Conservation (phyloP, 495 filamentous ascomycete species). For the Neurospora sp. region DNA sequence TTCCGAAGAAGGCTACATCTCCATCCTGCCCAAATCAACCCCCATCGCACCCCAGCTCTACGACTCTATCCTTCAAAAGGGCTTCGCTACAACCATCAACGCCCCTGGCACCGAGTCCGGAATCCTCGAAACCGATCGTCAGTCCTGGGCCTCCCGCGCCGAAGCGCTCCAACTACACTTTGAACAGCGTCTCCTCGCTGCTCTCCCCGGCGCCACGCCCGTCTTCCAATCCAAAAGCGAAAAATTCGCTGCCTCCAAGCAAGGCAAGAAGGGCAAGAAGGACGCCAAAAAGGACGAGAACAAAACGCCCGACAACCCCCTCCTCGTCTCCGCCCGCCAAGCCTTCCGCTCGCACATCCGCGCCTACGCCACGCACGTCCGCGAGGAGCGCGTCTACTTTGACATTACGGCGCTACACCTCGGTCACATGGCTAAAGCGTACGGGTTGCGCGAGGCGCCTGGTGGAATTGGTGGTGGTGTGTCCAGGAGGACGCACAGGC, state of each 20-base stretch:
- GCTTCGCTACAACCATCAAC: slow-evolving; percentile 34
- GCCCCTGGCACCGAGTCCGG: slow-evolving; percentile 17
- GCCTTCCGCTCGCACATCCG: slow-evolving; percentile 87
- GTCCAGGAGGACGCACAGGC: slow-evolving; percentile 26
- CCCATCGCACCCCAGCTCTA: slow-evolving; percentile 29
- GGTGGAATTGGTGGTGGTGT: slow-evolving; percentile 57
- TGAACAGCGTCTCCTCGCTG: slow-evolving; percentile 35
- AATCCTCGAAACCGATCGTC: slow-evolving; percentile 14
- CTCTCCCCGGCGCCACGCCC: not conserved
- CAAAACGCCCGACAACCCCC: slow-evolving; percentile 14
- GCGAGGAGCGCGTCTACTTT: slow-evolving; percentile 72
- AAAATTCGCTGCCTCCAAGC: slow-evolving; percentile 10
- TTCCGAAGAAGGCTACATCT: slow-evolving; percentile 79
- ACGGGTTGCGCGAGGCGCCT: slow-evolving; percentile 78
- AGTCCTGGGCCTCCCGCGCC: slow-evolving; percentile 34
- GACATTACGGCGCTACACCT: slow-evolving; percentile 82
- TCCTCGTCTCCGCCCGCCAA: slow-evolving; percentile 61
- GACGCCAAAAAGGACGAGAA: slow-evolving; percentile 1
- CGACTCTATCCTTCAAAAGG: slow-evolving; percentile 45
- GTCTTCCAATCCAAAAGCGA: not conserved
- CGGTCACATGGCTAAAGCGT: slow-evolving; percentile 89
- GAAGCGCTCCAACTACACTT: slow-evolving; percentile 40
- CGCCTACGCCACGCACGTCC: slow-evolving; percentile 89
- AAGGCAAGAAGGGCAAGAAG: slow-evolving; percentile 13
- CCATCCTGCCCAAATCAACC: slow-evolving; percentile 46